These are phyloP conservation scores for Pseudoneurospora amorphoporcata DNA, from an alignment of 495 filamentous ascomycete species.

Conservation along the genomic window DNA sequence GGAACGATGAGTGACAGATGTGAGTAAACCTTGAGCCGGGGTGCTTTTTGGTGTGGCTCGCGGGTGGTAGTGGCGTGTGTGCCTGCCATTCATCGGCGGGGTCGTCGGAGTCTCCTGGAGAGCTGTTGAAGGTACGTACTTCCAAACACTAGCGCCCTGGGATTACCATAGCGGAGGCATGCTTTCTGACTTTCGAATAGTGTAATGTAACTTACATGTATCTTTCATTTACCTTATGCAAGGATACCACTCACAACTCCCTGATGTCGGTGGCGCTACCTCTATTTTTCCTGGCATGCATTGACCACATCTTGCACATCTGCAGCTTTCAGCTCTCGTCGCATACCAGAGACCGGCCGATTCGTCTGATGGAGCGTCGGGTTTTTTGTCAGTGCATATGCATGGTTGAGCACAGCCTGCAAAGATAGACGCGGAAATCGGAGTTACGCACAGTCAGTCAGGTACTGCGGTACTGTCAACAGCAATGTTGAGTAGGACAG, in stretches of 20 bases:
- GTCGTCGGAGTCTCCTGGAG: background rate
- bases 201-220: background rate
- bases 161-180: background rate
- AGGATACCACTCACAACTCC: slow-evolving; percentile 6
- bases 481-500: background rate
- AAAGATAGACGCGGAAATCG: background rate
- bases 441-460: background rate
- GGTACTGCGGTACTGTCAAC: background rate
- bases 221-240: background rate
- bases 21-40: background rate
- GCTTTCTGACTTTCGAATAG: slow-evolving; percentile 4
- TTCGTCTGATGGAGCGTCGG: slow-evolving; percentile 24
- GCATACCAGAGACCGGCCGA: slow-evolving; percentile 22
- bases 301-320: slow-evolving; percentile 17
- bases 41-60: background rate
- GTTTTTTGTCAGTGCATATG: slow-evolving; percentile 30
- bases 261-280: slow-evolving; percentile 26
- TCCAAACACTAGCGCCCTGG: background rate
- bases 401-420: slow-evolving; percentile 37
- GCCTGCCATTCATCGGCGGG: background rate
- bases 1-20: background rate
- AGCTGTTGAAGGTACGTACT: background rate
- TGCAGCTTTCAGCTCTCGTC: slow-evolving; percentile 38
- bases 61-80: background rate
- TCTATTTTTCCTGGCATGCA: background rate